Evolutionary conservation across 352 stramenopile species (phyloP), one percentile per base, ranked within the genome.

Genomic region (Hyaloperonospora brassicae): DNA sequence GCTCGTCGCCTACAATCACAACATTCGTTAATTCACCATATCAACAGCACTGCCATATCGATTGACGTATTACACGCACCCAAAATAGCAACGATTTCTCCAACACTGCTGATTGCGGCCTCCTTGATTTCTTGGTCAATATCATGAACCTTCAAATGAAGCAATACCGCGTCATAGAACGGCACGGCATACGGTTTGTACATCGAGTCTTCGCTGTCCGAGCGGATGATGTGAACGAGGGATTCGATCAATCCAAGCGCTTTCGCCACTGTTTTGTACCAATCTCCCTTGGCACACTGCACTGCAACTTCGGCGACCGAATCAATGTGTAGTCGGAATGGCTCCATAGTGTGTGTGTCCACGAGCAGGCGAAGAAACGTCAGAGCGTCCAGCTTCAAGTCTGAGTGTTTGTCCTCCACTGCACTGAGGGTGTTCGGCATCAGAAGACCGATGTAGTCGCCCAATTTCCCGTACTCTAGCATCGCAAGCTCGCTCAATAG

Each of bases 71-170:
- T 38, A 1, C 13, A 73, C 68, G 46, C 51, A 84, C 73, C 83
- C 5, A 92, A 58, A 13, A 72, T 68, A 24, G 89, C 72, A 31
- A 97, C 76, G 43, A 97, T 76, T 52, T 96, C 80, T 1, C 85
- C 90, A 9, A 98, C 84, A 55, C 89, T 95, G 50, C 72, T 84
- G 55, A 98, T 97, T 9, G 89, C 88, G 50, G 93, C 88, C 61
- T 99, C 97, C 63, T 99, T 99, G 59, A 99, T 98, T 75, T 99
- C 97, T 72, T 98, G 95, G 59, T 99, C 97, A 48, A 98, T 97
- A 61, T 99, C 96, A 62, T 98, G 79, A 4, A 92, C 90, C 54
- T 95, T 86, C 31, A 99, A 76, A n/a, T 89, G 93, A 27, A 95
- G 92, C 59, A 98, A 67, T 13, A 98, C 87, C 5, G 93, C 90